A percentile compares a stretch with the other conserved stretches of the same genome.
phyloP scores from a whole-genome alignment of 225 moss, liverwort and hornwort genomes.

The Sphagnum tenellum region DNA sequence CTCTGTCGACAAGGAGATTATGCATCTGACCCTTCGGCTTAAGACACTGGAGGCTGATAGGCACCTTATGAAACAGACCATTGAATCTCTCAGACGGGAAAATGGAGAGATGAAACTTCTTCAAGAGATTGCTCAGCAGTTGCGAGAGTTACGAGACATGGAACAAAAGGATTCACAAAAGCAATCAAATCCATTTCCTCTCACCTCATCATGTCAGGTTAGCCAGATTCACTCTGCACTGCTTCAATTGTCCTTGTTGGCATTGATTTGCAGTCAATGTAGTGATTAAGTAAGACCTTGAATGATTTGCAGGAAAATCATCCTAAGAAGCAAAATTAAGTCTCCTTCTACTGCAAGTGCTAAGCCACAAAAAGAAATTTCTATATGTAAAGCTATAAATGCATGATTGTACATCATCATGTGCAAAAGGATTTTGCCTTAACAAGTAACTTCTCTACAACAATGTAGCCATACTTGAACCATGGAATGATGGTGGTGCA shows the following conservation, averaged over 20 bases:
- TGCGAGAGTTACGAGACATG: constrained; percentile 36
- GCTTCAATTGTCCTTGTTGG: neutral
- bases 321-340: no score
- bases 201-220: constrained; percentile 56
- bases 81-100: constrained; percentile 54
- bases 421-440: no score
- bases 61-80: constrained; percentile 67
- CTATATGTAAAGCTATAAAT: neutral
- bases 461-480: no score
- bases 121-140: constrained; percentile 54
- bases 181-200: constrained; percentile 13
- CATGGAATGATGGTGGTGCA: neutral
- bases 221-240: neutral
- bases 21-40: constrained; percentile 48
- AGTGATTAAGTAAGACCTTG: neutral
- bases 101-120: constrained; percentile 75
- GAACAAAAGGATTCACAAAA: constrained; percentile 28
- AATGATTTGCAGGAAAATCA: no score
- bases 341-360: no score
- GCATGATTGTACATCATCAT: neutral
- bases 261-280: neutral
- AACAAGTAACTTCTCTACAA: no score
- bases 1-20: constrained; percentile 31
- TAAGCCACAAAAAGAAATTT: neutral
- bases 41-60: constrained; percentile 67